phyloP scores from a whole-genome alignment of 352 stramenopile genomes.

The Blastocystis sp. region DNA sequence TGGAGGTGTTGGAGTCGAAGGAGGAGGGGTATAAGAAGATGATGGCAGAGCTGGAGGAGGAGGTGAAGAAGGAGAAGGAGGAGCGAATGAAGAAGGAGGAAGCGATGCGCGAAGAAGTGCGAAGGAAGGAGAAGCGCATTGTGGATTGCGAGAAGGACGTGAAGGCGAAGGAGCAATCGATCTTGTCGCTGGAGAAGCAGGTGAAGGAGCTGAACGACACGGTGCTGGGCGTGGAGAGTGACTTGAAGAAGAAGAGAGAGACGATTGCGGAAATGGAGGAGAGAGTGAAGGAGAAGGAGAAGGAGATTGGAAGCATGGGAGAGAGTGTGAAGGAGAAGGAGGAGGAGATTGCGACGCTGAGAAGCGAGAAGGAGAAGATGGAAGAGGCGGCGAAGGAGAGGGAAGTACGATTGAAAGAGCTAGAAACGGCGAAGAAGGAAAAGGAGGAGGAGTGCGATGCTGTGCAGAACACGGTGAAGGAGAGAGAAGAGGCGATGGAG shows the following conservation, averaged over 20 bases:
- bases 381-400: neutral
- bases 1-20: neutral
- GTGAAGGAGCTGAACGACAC: neutral
- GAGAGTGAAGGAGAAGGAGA: neutral
- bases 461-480: neutral
- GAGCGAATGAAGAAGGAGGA: neutral
- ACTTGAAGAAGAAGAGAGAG: neutral
- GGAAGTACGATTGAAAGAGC: neutral
- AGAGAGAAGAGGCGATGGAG: conserved; percentile 1
- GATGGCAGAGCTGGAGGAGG: neutral
- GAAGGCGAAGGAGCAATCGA: neutral
- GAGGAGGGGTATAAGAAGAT: neutral
- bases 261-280: neutral
- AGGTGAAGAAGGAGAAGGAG: neutral
- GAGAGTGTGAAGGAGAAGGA: neutral
- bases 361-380: neutral
- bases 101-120: neutral
- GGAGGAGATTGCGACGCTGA: neutral
- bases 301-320: neutral
- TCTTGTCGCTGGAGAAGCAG: neutral
- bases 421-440: neutral
- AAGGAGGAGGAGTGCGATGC: neutral
- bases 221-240: neutral
- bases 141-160: neutral
- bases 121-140: neutral